Evolutionary conservation across 768 basidiomycete genomes (phyloP).

Genomic region (Sistotremastrum niveocremeum): DNA sequence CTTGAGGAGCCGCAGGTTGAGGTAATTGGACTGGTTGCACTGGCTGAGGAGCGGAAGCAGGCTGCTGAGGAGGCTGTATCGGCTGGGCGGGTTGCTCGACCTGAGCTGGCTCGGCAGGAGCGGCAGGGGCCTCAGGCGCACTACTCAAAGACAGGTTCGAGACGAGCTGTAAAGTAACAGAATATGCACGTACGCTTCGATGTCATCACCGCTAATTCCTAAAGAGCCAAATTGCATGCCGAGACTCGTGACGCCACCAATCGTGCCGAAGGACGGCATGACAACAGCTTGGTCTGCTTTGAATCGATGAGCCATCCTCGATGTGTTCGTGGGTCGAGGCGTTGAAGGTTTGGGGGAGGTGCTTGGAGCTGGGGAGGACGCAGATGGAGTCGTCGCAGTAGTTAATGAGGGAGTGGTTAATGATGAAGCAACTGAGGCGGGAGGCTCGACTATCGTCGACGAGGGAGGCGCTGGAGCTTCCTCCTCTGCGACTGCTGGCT

Average conservation of each 20-base stretch:
- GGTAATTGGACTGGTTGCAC: neutral
- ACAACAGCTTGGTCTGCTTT: conserved; percentile 75
- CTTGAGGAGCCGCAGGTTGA: neutral
- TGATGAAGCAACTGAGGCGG: conserved; percentile 6
- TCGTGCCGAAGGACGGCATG: conserved; percentile 52
- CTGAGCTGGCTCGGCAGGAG: conserved; percentile 17
- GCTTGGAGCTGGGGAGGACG: conserved; percentile 28
- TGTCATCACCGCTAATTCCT: conserved; percentile 53
- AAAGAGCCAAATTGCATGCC: conserved; percentile 88
- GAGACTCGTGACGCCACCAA: conserved; percentile 53
- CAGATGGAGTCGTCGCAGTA: conserved; percentile 22
- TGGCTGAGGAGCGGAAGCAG: conserved; percentile 3
- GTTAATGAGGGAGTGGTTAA: conserved; percentile 18
- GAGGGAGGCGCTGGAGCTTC: conserved; percentile 2
- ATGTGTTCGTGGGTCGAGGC: conserved; percentile 36
- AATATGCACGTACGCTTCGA: conserved; percentile 22
- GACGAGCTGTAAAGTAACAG: too few relatives aligned
- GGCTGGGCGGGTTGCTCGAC: neutral
- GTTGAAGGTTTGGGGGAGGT: conserved; percentile 21
- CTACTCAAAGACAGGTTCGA: too few relatives aligned
- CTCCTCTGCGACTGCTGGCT: neutral
- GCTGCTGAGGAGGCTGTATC: conserved; percentile 18
- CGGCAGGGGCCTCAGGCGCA: conserved; percentile 2
- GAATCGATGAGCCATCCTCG: conserved; percentile 46
- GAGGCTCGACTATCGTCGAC: conserved; percentile 1